Conservation (phyloP, 2,329 filamentous ascomycete species). For the Neophaeococcomyces aloes region DNA sequence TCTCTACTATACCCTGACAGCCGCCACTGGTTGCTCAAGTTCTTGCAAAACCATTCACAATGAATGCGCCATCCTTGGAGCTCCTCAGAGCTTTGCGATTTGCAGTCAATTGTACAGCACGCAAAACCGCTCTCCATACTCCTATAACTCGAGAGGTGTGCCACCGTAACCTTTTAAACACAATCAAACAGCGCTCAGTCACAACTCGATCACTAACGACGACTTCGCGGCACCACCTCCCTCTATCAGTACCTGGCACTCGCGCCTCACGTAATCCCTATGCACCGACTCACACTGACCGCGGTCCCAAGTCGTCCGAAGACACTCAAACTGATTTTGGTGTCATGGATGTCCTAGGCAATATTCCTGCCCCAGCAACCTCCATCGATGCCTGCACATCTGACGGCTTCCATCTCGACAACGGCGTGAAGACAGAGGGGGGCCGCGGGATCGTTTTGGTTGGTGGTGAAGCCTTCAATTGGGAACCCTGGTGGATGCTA, state of each 20-base stretch:
- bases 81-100: conserved; percentile 33
- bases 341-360: conserved; percentile 67
- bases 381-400: conserved; percentile 70
- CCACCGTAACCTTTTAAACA: no score
- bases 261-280: conserved; percentile 19
- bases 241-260: conserved; percentile 4
- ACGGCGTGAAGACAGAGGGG: conserved; percentile 58
- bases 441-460: conserved; percentile 68
- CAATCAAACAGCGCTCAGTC: no score
- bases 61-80: conserved; percentile 29
- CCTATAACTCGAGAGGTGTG: background rate
- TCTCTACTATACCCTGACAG: no score
- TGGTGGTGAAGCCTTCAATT: conserved; percentile 76
- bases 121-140: background rate
- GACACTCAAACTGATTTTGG: conserved; percentile 61
- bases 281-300: conserved; percentile 38
- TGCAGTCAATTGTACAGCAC: conserved; percentile 18
- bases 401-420: conserved; percentile 80
- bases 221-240: background rate
- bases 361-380: conserved; percentile 66
- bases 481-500: conserved; percentile 60
- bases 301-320: conserved; percentile 51
- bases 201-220: background rate
- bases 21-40: background rate
- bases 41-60: conserved; percentile 1